These are phyloP conservation scores for Mediolabrus comicus DNA, from an alignment of 108 stramenopile species.

Conservation along the genomic window DNA sequence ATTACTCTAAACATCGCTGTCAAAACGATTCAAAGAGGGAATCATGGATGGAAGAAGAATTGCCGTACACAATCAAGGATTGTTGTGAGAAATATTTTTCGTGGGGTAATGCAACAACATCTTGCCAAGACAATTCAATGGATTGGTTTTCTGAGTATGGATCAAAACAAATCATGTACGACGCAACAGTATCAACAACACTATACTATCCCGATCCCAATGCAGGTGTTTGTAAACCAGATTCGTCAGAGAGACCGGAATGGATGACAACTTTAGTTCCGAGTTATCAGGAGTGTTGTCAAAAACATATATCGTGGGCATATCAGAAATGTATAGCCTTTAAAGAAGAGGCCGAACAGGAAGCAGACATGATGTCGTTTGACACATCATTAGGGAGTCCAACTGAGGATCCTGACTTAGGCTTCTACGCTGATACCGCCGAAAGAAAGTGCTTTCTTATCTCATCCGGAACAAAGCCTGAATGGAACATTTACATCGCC, in stretches of 20 bases:
- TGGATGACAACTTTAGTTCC: background rate
- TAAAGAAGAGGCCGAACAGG: background rate
- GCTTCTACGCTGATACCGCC: background rate
- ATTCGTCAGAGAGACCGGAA: background rate
- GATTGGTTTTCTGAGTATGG: background rate
- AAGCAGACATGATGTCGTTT: no score
- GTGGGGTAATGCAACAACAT: background rate
- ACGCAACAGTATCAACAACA: background rate
- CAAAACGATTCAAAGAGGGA: background rate
- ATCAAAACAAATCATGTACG: no score
- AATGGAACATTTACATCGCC: background rate
- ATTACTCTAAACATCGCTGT: background rate
- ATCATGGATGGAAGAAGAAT: background rate
- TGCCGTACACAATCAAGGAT: background rate
- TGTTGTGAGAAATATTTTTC: background rate
- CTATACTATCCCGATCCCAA: background rate
- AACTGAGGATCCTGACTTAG: background rate
- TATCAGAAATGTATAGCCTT: background rate
- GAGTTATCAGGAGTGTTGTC: background rate
- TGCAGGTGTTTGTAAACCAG: background rate
- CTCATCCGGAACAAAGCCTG: background rate
- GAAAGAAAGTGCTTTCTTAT: background rate
- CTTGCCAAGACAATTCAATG: background rate
- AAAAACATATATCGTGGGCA: background rate
- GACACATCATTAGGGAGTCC: no score